Evolutionary conservation across 345 rosid species (phyloP), one percentile per base, ranked within the genome.

Genomic region (Salix exigua): DNA sequence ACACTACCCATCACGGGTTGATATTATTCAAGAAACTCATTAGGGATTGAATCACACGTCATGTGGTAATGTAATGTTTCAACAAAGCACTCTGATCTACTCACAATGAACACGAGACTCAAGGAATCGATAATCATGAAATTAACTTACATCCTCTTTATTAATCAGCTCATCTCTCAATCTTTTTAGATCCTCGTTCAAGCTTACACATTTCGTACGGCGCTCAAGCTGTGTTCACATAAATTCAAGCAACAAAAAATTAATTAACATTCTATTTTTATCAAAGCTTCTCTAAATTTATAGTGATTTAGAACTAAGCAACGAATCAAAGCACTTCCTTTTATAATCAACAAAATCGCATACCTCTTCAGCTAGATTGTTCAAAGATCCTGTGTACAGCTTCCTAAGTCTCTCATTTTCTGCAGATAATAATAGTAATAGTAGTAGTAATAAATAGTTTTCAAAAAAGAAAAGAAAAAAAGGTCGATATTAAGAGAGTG

Each of bases 311-410:
- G 11, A 72, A 53, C 5, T 18, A 33, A 11, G 65, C 7, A 33
- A 30, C 16, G 12, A 4, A 26, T 30, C 16, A 65, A 44, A 46
- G 14, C 16, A 12, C 51, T 1, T 14, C 17, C 17, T 46, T 46
- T 14, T 13, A 46, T 46, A 46, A 4, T 46, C 14, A 46, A 46
- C 51, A 46, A 46, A 79, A 84, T 21, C 1, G 35, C 38, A 55
- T 14, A 88, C 97, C 94, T 93, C 88, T 73, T 88, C 90, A 26
- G 91, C 92, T 44, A 91, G 75, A 82, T 83, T 85, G 77, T 79
- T 86, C 46, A 93, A 80, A 25, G 92, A 89, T 67, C 85, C 92
- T 2, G 86, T 82, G 69, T 87, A 86, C 16, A 86, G 85, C 77
- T 90, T 89, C 69, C 80, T 85, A 73, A 89, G 62, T 75, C 93